phyloP scores from a whole-genome alignment of 2,329 filamentous ascomycete species.

The Colletotrichum cuscutae region DNA sequence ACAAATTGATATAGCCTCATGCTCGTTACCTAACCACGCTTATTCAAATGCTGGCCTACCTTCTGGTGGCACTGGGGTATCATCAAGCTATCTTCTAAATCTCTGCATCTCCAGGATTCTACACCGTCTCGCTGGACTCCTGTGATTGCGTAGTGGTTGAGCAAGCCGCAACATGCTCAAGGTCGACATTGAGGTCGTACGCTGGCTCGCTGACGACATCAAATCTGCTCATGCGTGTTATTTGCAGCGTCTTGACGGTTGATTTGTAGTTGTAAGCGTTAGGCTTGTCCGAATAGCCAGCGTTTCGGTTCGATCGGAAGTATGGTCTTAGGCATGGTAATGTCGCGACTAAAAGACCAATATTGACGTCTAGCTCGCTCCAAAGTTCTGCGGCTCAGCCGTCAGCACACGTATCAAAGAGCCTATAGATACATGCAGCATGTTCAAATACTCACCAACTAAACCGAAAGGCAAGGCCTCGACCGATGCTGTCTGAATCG shows the following conservation, averaged over 20 bases:
- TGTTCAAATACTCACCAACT: conserved; percentile 7
- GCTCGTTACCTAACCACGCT: neutral
- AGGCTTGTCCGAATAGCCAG: conserved; percentile 19
- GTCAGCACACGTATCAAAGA: neutral
- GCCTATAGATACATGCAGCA: neutral
- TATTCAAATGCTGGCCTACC: neutral
- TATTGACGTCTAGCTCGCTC: conserved; percentile 29
- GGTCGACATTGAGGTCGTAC: neutral
- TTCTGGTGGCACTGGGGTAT: neutral
- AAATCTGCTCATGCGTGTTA: conserved; percentile 4
- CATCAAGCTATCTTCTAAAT: neutral
- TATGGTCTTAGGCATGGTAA: conserved; percentile 26
- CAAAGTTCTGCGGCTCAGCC: conserved; percentile 5
- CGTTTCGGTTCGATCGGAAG: conserved; percentile 20
- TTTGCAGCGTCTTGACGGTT: conserved; percentile 14
- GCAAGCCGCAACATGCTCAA: conserved; percentile 6
- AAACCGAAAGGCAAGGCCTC: conserved; percentile 24
- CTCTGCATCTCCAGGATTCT: neutral
- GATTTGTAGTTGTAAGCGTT: conserved; percentile 26
- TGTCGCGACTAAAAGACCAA: conserved; percentile 25
- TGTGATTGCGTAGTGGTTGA: conserved; percentile 8
- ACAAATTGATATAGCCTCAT: neutral
- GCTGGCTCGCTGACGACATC: conserved; percentile 10
- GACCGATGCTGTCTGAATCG: conserved; percentile 19
- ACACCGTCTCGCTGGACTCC: neutral